These are phyloP conservation scores for Aspergillus uvarum DNA, from an alignment of 2,329 filamentous ascomycete species.

Conservation along the genomic window DNA sequence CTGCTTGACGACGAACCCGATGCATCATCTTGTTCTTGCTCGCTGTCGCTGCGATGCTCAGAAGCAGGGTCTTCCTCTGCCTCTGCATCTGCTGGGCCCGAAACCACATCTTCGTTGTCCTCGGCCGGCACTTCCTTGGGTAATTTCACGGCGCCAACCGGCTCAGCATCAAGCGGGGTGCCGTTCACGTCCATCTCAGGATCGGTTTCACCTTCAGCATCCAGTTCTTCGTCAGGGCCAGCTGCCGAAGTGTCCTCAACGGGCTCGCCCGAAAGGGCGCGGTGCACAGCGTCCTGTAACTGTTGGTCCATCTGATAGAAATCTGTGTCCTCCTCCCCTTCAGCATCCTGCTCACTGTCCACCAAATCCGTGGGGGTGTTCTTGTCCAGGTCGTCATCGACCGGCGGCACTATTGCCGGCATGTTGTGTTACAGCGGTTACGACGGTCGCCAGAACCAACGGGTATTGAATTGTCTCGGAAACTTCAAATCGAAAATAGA, in stretches of 20 bases:
- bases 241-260: slow-evolving; percentile 27
- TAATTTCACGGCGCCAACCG: slow-evolving; percentile 40
- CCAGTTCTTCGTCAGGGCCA: slow-evolving; percentile 35
- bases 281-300: slow-evolving; percentile 39
- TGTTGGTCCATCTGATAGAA: slow-evolving; percentile 42
- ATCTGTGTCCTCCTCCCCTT: slow-evolving; percentile 47
- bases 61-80: slow-evolving; percentile 46
- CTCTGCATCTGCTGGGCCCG: slow-evolving; percentile 41
- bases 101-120: slow-evolving; percentile 39
- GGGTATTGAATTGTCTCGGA: slow-evolving; percentile 12
- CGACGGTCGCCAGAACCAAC: slow-evolving; percentile 40
- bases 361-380: slow-evolving; percentile 34
- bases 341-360: slow-evolving; percentile 46
- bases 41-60: slow-evolving; percentile 39
- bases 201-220: slow-evolving; percentile 29
- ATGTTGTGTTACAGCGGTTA: slow-evolving; percentile 34
- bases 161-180: slow-evolving; percentile 47
- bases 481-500: neutral
- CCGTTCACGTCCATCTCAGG: slow-evolving; percentile 28
- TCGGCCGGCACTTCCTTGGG: slow-evolving; percentile 30
- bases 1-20: slow-evolving; percentile 45
- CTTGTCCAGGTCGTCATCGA: slow-evolving; percentile 36
- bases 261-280: slow-evolving; percentile 35
- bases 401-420: slow-evolving; percentile 43
- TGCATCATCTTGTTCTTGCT: slow-evolving; percentile 42